phyloP scores from a whole-genome alignment of 2,329 filamentous ascomycete genomes.

The Arthrobotrys iridis region DNA sequence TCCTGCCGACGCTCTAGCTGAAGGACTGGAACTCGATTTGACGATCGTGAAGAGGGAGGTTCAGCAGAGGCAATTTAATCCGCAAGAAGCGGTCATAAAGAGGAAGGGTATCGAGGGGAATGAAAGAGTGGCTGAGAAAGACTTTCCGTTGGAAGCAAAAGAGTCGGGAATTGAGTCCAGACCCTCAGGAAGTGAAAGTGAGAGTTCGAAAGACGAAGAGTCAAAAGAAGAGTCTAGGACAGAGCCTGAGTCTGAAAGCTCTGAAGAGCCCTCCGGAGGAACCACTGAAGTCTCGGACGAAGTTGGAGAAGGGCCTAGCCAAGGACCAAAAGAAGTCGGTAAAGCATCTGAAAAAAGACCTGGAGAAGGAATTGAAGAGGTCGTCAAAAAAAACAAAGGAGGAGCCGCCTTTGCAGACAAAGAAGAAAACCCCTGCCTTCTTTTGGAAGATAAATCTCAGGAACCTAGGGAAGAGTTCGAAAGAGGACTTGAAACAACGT shows the following conservation, averaged over 20 bases:
- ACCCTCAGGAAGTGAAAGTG: background rate
- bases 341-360: background rate
- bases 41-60: constrained; percentile 29
- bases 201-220: too few species aligned
- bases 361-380: background rate
- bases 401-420: background rate
- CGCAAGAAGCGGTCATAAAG: constrained; percentile 3
- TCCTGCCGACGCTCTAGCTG: constrained; percentile 27
- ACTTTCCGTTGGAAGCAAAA: constrained; percentile 2
- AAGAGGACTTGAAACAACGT: background rate
- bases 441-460: constrained; percentile 4
- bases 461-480: background rate
- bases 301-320: background rate
- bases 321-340: background rate
- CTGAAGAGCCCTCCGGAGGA: constrained; percentile 8
- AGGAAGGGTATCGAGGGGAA: background rate
- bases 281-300: background rate
- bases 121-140: constrained; percentile 2
- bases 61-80: constrained; percentile 30
- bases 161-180: background rate
- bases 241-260: constrained; percentile 11
- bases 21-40: constrained; percentile 40
- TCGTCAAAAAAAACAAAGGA: background rate
- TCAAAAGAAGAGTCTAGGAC: constrained; percentile 15
- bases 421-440: background rate